Percentiles rank a stretch among this genome's conserved stretches.
These are phyloP conservation scores for Ceratocystis cubensis DNA, from an alignment of 2,329 filamentous ascomycete genomes.

Conservation along the genomic window DNA sequence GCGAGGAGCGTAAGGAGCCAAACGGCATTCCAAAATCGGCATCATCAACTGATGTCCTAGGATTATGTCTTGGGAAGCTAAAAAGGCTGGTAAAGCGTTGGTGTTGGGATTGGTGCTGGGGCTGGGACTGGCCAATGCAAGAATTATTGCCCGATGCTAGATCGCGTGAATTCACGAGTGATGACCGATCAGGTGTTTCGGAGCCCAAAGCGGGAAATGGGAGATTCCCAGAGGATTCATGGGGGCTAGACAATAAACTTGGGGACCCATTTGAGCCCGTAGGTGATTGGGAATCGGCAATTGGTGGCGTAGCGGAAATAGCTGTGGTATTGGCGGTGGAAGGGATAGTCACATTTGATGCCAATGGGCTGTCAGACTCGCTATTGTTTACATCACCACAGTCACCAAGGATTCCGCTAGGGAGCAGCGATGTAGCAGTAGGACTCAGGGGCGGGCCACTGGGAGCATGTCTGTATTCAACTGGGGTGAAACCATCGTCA, in stretches of 20 bases:
- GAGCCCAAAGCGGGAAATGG: constrained; percentile 33
- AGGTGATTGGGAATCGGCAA: constrained; percentile 42
- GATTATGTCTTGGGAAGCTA: constrained; percentile 46
- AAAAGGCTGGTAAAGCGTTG: constrained; percentile 40
- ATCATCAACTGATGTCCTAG: constrained; percentile 27
- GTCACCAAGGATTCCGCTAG: constrained; percentile 54
- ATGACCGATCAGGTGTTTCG: constrained; percentile 20
- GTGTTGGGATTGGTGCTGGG: constrained; percentile 27
- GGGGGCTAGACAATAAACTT: constrained; percentile 49
- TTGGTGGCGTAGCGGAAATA: constrained; percentile 23
- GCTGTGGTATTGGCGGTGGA: constrained; percentile 23
- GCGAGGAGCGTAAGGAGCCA: constrained; percentile 55
- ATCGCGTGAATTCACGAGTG: constrained; percentile 22
- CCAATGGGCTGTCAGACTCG: constrained; percentile 38
- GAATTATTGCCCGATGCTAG: constrained; percentile 29
- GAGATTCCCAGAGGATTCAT: constrained; percentile 46
- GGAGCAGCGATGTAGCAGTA: constrained; percentile 60
- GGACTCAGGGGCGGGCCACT: constrained; percentile 63
- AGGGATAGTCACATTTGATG: constrained; percentile 28
- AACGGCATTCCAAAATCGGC: constrained; percentile 51
- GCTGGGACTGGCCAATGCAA: constrained; percentile 29
- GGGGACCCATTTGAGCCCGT: constrained; percentile 45
- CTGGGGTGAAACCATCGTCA: constrained; percentile 42
- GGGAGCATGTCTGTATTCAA: constrained; percentile 48
- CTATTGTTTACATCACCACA: constrained; percentile 33